Base-by-base conservation (phyloP, 805 yeast species). In the Schwanniomyces occidentalis region DNA sequence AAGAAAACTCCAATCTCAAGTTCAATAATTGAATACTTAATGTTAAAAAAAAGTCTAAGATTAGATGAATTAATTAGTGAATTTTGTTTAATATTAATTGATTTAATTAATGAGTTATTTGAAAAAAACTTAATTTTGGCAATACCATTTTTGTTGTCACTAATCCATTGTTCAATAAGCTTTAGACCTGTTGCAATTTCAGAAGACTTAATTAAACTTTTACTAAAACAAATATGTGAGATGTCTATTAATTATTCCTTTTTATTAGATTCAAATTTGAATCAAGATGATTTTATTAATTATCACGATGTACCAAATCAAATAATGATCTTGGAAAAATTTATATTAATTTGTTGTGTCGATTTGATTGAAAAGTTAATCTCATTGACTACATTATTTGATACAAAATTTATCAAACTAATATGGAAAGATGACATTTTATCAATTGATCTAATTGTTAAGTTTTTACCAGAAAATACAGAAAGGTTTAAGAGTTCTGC, bases 131-230 rank as follows among this genome's bases (percentile, higher is more conserved):
- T 52, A 6, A 42, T 68, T 2, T 41, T 73, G 1, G 54, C 80
- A 0, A 62, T 80, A 3, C 93, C 93, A 1, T 82, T 79, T 49
- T 43, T 85, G 9, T 49, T 82, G 2, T 67, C 84, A 1, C 46
- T 85, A 24, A 59, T 83, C 24, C 78, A 78, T 45, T 75, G 76
- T 33, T 49, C 78, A 1, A 54, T 82, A 5, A 67, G 57, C 14
- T 85, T 79, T 55, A 65, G 85, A 49, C 81, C 85, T 1, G 73
- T 75, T 37, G 89, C 91, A 1, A 66, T 81, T 1, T 63, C 61
- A 14, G 56, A 48, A 23, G 48, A 52, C 9, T 61, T 71, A 16
- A 51, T 61, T 3, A 27, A 35, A 15, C 22, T 25, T 2, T 37
- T 60, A n/a, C 34, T 56, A 3, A 29, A 26, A 6, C 33, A 29